These are phyloP conservation scores for Amylocarpus encephaloides DNA, from an alignment of 2,329 filamentous ascomycete genomes.

Conservation along the genomic window DNA sequence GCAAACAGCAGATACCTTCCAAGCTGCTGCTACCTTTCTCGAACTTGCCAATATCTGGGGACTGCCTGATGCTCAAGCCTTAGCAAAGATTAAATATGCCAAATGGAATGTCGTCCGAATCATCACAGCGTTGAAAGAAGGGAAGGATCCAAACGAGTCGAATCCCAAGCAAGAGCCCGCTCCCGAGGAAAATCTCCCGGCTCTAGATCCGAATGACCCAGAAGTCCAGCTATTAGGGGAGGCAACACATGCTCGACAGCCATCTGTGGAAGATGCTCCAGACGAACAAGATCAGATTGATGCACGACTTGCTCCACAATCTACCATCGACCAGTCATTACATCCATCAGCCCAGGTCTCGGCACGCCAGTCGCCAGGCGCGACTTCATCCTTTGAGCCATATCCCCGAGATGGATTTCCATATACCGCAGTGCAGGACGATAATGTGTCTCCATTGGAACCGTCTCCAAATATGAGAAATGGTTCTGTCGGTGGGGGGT, in stretches of 20 bases:
- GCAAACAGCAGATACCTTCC: constrained; percentile 90
- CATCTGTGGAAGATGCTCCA: constrained; percentile 49
- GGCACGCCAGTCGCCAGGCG: constrained; percentile 22
- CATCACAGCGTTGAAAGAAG: constrained; percentile 81
- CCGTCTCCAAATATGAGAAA: constrained; percentile 37
- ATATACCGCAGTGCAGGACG: constrained; percentile 28
- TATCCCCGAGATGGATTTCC: constrained; percentile 29
- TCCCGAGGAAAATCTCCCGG: constrained; percentile 38
- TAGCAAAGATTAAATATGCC: constrained; percentile 87
- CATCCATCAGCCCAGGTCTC: constrained; percentile 35
- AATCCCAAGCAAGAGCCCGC: constrained; percentile 63
- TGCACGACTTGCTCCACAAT: constrained; percentile 38
- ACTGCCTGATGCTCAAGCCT: constrained; percentile 63
- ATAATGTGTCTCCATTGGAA: constrained; percentile 48
- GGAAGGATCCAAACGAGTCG: constrained; percentile 83
- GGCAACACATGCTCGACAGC: constrained; percentile 34
- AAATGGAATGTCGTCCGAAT: constrained; percentile 95
- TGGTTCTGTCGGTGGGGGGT: constrained; percentile 48
- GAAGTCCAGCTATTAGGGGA: constrained; percentile 52
- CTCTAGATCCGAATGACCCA: constrained; percentile 57
- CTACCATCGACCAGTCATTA: constrained; percentile 43
- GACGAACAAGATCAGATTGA: constrained; percentile 48
- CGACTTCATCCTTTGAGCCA: constrained; percentile 30
- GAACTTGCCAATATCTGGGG: constrained; percentile 84
- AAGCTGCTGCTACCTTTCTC: constrained; percentile 87